Evolutionary conservation across 129 eudicot genomes (phyloP), one percentile per base, ranked within the genome.

Genomic region (Chrysanthemum lavandulifolium): DNA sequence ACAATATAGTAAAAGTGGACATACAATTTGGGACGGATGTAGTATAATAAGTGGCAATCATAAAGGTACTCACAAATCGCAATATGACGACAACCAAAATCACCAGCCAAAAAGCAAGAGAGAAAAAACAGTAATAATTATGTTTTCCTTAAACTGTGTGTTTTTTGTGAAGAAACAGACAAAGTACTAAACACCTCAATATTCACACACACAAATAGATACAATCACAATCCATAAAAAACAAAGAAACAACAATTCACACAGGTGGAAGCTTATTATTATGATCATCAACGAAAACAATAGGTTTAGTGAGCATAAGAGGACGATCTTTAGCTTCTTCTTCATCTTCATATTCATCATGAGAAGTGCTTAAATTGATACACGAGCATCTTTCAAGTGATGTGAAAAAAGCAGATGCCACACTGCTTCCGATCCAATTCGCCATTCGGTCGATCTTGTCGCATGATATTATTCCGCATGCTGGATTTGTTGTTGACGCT

Each of bases 341-440:
- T 6, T 75, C 87, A 13, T 73, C 93, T 0, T 81, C 84, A 13
- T 73, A 48, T 48, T 76, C 96, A 71, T 71, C 82, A 33, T 85
- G 84, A 80, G 84, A 51, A 66, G 97, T 90, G 84, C 82, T 59
- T 66, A 90, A 79, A 80, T 81, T 85, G 68, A 90, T 77, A 76
- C 94, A 90, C 5, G 97, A 85, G 79, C 86, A 90, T 9, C 94
- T 86, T 68, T 90, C 97, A 6, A 90, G 86, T 15, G 95, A 90
- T 51, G 86, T 82, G 74, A 90, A 90, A 83, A 90, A 90, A 11
- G 95, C 97, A 11, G 95, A 51, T 1, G 93, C 88, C 0, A 90
- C 85, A 79, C 89, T 83, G 65, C 72, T 74, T 13, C 96, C 96
- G 3, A 90, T 63, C 90, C 92, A 85, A 60, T 72, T 82, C n/a